Evolutionary conservation across 2,329 filamentous ascomycete species (phyloP).

Genomic region (Phyllosticta ampelicida): DNA sequence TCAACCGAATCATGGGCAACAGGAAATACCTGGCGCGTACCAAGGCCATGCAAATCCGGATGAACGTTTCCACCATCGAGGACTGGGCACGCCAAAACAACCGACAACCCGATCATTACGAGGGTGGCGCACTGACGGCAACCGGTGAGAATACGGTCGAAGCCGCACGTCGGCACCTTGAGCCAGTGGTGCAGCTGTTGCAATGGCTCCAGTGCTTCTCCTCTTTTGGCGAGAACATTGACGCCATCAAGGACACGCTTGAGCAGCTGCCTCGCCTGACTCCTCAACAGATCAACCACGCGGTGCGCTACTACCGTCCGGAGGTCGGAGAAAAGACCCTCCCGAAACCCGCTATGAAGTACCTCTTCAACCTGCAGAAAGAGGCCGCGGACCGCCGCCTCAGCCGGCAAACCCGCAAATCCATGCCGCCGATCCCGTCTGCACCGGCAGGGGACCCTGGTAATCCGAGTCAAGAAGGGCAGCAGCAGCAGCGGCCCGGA

Average conservation of each 20-base stretch:
- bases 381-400: constrained; percentile 45
- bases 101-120: constrained; percentile 87
- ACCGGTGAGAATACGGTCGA: constrained; percentile 83
- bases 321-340: constrained; percentile 93
- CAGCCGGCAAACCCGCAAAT: constrained; percentile 4
- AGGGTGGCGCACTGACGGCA: constrained; percentile 76
- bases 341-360: constrained; percentile 79
- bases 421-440: constrained; percentile 4
- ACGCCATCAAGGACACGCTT: constrained; percentile 77
- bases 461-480: neutral
- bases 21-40: constrained; percentile 88
- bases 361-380: constrained; percentile 68
- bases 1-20: constrained; percentile 96
- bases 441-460: neutral
- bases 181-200: constrained; percentile 82
- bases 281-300: constrained; percentile 80
- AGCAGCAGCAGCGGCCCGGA: neutral
- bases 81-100: constrained; percentile 95
- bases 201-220: constrained; percentile 99
- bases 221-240: constrained; percentile 79
- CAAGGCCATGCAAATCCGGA: constrained; percentile 98
- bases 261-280: constrained; percentile 79
- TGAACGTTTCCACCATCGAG: constrained; percentile 92
- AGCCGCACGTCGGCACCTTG: constrained; percentile 70
- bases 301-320: constrained; percentile 83